These are phyloP conservation scores for Penicillium canescens DNA, from an alignment of 495 filamentous ascomycete genomes.

Conservation along the genomic window DNA sequence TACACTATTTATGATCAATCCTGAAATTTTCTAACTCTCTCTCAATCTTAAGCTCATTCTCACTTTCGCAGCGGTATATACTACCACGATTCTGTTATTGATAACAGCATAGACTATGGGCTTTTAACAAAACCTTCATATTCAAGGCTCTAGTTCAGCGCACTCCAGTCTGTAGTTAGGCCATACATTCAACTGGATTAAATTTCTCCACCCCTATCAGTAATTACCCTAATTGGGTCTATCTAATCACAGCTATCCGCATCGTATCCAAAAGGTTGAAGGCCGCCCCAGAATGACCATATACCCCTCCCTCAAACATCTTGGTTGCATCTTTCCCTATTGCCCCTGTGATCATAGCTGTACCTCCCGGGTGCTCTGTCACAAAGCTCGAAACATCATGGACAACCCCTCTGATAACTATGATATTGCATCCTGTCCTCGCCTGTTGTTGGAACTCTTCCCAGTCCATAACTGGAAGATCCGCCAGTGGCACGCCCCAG, in stretches of 20 bases:
- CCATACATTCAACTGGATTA: no score
- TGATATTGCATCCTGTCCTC: constrained; percentile 77
- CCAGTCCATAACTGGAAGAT: constrained; percentile 89
- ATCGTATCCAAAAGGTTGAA: constrained; percentile 95
- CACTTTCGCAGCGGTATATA: constrained; percentile 13
- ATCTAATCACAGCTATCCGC: constrained; percentile 77
- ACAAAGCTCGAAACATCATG: constrained; percentile 91
- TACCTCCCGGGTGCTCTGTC: constrained; percentile 90
- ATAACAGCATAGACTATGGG: constrained; percentile 15
- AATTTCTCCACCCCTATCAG: no score
- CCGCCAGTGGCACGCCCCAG: constrained; percentile 88
- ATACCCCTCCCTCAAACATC: constrained; percentile 96
- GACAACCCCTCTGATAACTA: constrained; percentile 85
- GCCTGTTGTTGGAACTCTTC: constrained; percentile 84
- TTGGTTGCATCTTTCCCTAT: constrained; percentile 94
- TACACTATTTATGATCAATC: no score
- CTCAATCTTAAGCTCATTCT: constrained; percentile 4
- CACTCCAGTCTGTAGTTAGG: no score
- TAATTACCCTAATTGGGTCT: no score
- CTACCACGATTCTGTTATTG: constrained; percentile 10
- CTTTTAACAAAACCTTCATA: constrained; percentile 6
- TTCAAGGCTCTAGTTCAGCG: constrained; percentile 6
- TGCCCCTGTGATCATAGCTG: constrained; percentile 81
- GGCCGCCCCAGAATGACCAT: constrained; percentile 90
- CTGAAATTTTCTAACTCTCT: not conserved